A percentile compares a stretch with the other conserved stretches of the same genome.
Evolutionary conservation across 2,329 filamentous ascomycete species (phyloP).

Genomic region (Knoxdaviesia proteae): DNA sequence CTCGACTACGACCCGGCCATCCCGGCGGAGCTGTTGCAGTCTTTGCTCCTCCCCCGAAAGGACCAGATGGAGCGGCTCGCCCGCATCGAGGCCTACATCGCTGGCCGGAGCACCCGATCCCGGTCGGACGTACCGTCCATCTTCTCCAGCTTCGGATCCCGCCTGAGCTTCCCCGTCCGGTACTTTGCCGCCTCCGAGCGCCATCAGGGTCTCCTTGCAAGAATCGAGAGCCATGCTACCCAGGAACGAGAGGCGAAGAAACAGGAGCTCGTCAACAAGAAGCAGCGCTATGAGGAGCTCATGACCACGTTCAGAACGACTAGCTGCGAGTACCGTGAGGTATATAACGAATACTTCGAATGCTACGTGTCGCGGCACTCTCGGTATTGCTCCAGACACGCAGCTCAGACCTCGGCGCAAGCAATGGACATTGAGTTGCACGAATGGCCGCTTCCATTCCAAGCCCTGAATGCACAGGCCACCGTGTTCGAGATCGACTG

Average conservation of each 20-base stretch:
- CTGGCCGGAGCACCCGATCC: not conserved
- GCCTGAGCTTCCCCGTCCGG: conserved; percentile 4
- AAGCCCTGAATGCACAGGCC: too few relatives aligned
- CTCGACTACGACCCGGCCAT: conserved; percentile 25
- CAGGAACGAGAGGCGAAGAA: conserved; percentile 11
- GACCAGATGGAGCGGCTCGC: conserved; percentile 23
- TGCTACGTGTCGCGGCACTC: too few relatives aligned
- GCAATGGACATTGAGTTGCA: too few relatives aligned
- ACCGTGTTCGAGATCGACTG: not conserved
- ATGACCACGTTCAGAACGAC: conserved; percentile 4
- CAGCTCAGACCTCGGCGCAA: too few relatives aligned
- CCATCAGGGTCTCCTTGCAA: conserved; percentile 14
- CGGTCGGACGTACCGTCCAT: conserved; percentile 8
- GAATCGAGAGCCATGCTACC: conserved; percentile 19
- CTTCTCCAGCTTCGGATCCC: conserved; percentile 15
- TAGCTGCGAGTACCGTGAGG: conserved; percentile 2
- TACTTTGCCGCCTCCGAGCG: conserved; percentile 6
- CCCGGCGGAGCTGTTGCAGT: conserved; percentile 15
- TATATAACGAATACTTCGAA: too few relatives aligned
- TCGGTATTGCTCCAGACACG: too few relatives aligned
- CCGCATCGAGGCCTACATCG: conserved; percentile 22
- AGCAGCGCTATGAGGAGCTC: conserved; percentile 11
- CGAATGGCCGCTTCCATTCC: too few relatives aligned
- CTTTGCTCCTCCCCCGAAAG: conserved; percentile 21
- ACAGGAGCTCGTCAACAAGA: conserved; percentile 12